Base-by-base conservation (phyloP, 140 eudicot genomes). In the Cichorium intybus region DNA sequence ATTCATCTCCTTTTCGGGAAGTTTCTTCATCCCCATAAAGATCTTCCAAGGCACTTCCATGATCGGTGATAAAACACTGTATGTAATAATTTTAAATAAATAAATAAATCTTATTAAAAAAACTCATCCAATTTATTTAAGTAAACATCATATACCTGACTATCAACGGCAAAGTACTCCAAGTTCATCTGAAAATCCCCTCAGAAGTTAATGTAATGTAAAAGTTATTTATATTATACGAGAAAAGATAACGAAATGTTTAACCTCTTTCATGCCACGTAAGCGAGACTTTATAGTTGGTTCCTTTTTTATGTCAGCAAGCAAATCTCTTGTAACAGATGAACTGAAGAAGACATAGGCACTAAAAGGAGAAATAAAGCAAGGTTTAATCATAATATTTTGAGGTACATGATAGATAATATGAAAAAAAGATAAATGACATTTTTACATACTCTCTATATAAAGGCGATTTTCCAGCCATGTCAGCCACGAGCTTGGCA, bases 341-440 rank as follows among this genome's bases (percentile, higher is more conserved):
- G 96, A 92, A 75, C 99, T 92, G 70, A 92, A 92, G 78, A 83
- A 92, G 56, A 92, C 83, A 71, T 81, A 92, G 49, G 99, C 96
- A 79, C 99, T 92, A 62, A 75, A 51, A 59, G 49, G 37, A 81
- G 63, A 75, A 73, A 71, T 10, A 64, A 60, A 68, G 22, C 7
- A 52, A 55, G 54, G n/a, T 15, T 60, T n/a, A 59, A 23, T 49
- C 27, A 66, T 17, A 53, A 24, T 51, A 57, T 35, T 64, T 4
- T 21, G 27, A 60, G 48, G 60, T 39, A 12, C 60, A 58, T 35
- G 15, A 55, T 59, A 50, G 27, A 27, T 34, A 12, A 68, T 48
- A 29, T 28, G 7, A 54, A 55, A 15, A 24, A 55, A 65, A 56
- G 12, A 64, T 8, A 11, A 0, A 37, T 43, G 21, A 16, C 48